These are phyloP conservation scores for Eucalyptus melliodora DNA, from an alignment of 345 rosid genomes.

Conservation along the genomic window DNA sequence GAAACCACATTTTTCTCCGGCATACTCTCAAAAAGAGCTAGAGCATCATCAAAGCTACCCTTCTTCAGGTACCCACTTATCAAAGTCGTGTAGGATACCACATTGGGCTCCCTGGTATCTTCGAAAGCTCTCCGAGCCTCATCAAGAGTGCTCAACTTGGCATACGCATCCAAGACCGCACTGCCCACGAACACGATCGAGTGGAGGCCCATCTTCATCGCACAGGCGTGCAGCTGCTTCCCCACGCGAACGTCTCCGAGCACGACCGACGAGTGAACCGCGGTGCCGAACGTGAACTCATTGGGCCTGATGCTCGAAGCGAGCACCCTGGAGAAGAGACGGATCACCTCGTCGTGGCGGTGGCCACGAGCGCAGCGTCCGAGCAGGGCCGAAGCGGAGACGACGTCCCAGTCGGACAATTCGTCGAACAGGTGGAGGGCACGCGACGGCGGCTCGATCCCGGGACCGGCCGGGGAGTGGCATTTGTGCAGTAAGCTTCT, in stretches of 20 bases:
- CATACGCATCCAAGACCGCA: constrained; percentile 45
- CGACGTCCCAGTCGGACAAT: constrained; percentile 33
- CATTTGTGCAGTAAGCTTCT: not conserved
- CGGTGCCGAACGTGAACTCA: constrained; percentile 65
- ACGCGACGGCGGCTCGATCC: not conserved
- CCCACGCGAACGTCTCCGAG: constrained; percentile 27
- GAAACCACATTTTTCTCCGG: constrained; percentile 63
- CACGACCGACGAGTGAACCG: constrained; percentile 36
- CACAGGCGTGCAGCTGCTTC: constrained; percentile 51
- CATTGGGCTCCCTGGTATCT: constrained; percentile 48
- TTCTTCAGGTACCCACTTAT: not conserved
- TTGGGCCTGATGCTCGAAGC: constrained; percentile 40
- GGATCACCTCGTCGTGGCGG: constrained; percentile 27
- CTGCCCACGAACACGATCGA: constrained; percentile 66
- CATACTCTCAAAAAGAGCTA: constrained; percentile 30
- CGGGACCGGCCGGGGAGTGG: not conserved
- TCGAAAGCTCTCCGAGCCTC: constrained; percentile 50
- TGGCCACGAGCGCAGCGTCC: constrained; percentile 29
- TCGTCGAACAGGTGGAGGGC: constrained; percentile 40
- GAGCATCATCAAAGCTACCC: constrained; percentile 10
- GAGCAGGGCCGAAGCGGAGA: constrained; percentile 41
- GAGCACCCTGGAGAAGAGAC: constrained; percentile 39
- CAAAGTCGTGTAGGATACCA: constrained; percentile 30
- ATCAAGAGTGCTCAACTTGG: constrained; percentile 33
- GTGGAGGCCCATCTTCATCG: constrained; percentile 48